Base-by-base conservation (phyloP, 805 yeast genomes). In the Schwanniomyces yamadae region DNA sequence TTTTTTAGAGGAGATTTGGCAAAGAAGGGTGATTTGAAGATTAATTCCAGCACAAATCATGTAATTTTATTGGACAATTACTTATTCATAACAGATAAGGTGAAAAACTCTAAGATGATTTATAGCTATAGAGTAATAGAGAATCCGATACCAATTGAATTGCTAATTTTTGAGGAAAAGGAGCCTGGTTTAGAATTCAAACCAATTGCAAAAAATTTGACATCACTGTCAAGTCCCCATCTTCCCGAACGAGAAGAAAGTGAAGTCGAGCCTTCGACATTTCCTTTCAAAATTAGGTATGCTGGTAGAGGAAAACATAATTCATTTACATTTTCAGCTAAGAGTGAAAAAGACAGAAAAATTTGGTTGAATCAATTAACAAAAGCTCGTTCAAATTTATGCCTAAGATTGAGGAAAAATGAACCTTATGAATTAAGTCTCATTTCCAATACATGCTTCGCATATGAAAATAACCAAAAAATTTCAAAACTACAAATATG, bases 11-110 rank as follows among this genome's bases (percentile, higher is more conserved):
- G 89, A 0, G 73, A 71, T 17, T 71, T 84, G 12, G 48, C 64
- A 2, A 69, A 82, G 37, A 78, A 81, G 40, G 78, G 86, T 10
- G 93, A 83, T 32, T 62, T 79, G 48, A 76, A 80, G 65, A 63
- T 80, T 20, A 82, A 80, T 25, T 69, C 84, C 25, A 61, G 66
- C 6, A 63, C 71, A 0, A 61, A 59, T 31, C 72, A 76, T 44
- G 48, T 84, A 16, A 75, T 85, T 13, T 59, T 87, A 19, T 59
- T 87, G 34, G 95, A 87, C 52, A 84, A 87, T 49, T 84, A 71
- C 47, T 58, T 87, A 28, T 51, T 87, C 21, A 71, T 87, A 1
- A 80, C 86, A 1, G 82, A 86, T 26, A 69, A 69, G 31, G 56
- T 73, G 2, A 64, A 66, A 6, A 73, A 70, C 29, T 73, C 64